Base-by-base conservation (phyloP, 768 basidiomycete species). In the Phylloporus scabripes region DNA sequence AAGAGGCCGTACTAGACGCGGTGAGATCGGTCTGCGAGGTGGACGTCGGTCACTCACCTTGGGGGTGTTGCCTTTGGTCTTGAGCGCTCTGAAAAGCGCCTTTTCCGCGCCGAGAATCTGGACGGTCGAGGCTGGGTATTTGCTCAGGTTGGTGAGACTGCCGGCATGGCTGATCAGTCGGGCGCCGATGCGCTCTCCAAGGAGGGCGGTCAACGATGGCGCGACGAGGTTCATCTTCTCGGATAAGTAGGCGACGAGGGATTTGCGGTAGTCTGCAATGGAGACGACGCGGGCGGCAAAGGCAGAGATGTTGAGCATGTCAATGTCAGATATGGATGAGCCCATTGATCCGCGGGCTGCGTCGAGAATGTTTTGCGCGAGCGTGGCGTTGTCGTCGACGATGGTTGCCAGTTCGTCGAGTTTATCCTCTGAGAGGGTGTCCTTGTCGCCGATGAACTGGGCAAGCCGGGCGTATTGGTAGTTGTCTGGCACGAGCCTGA, bases 141-240 rank as follows among this genome's bases (percentile, higher is more conserved):
- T 98, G 78, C 88, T 90, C 49, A 98, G 71, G 69, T 97, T 98
- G 53, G 93, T 96, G 67, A 98, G 76, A 60, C 91, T 93, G 21
- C 95, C 95, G 17, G 95, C 94, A 63, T 98, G 95, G 59, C 87
- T 91, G 75, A 96, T 96, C 50, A 96, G 72, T 42, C 92, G 77
- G 10, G 93, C 93, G 39, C 91, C 90, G 54, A 96, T 91, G 42
- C 92, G 82, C 70, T 96, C 92, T 28, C 92, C 92, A 3, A 95
- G 80, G 49, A 95, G 75, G 14, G 91, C 89, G 0, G 92, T 92
- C 64, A 96, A 70, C 63, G 86, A 95, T 1, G 95, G 95, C 10
- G 95, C 95, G 47, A 98, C 94, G 24, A 84, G 79, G 72, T 95
- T 92, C 95, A 97, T 98, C 74, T 98, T 98, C 73, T 97, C 95